Evolutionary conservation across 805 yeast species (phyloP).

Genomic region (Candida stauntonica): DNA sequence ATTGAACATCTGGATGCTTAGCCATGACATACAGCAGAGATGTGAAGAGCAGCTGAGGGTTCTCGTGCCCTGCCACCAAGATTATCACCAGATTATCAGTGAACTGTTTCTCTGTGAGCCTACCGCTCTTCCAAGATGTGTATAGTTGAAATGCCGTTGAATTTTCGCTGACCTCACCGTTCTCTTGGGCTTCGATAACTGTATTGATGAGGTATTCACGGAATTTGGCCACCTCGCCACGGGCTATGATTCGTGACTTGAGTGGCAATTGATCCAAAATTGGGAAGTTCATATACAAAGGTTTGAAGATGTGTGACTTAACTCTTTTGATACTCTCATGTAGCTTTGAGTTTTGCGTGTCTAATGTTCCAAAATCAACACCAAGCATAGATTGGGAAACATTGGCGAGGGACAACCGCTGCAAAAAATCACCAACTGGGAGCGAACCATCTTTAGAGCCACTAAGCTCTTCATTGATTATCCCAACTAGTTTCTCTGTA

Average conservation of each 20-base stretch:
- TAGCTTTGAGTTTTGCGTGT: constrained; percentile 28
- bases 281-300: constrained; percentile 54
- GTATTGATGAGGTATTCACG: constrained; percentile 33
- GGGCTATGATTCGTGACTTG: constrained; percentile 41
- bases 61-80: constrained; percentile 61
- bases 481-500: constrained; percentile 30
- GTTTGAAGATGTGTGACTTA: constrained; percentile 50
- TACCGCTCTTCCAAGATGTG: constrained; percentile 34
- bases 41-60: constrained; percentile 49
- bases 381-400: constrained; percentile 49
- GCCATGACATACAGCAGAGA: constrained; percentile 44
- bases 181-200: constrained; percentile 32
- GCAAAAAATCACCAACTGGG: constrained; percentile 38
- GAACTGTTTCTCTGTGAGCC: constrained; percentile 42
- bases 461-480: constrained; percentile 23
- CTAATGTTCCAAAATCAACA: constrained; percentile 39
- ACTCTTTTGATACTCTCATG: constrained; percentile 39
- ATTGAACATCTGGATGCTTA: constrained; percentile 36
- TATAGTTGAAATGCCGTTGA: constrained; percentile 40
- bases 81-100: constrained; percentile 51
- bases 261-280: constrained; percentile 45
- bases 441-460: constrained; percentile 11
- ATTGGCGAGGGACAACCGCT: constrained; percentile 44
- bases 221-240: constrained; percentile 39
- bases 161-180: constrained; percentile 26